Percentiles rank a stretch among this genome's conserved stretches.
Evolutionary conservation across 2,329 filamentous ascomycete genomes (phyloP).

Genomic region (Colletotrichum gigasporum): DNA sequence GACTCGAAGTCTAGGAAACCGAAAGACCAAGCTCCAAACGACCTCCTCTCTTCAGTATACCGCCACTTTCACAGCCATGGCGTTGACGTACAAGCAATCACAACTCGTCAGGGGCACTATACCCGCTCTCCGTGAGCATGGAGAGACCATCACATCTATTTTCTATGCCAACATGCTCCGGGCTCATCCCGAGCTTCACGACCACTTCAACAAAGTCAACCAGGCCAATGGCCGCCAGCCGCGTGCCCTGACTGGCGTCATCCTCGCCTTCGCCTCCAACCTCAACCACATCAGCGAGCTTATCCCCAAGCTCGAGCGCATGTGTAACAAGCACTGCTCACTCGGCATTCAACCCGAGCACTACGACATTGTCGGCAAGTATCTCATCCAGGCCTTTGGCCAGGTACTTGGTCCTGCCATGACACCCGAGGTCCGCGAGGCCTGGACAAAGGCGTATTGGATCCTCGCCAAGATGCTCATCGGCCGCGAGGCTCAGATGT

Average conservation of each 20-base stretch:
- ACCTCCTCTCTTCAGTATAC: not conserved
- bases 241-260: constrained; percentile 41
- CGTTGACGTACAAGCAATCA: constrained; percentile 64
- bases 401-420: constrained; percentile 73
- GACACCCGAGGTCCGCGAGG: constrained; percentile 70
- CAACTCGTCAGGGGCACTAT: constrained; percentile 76
- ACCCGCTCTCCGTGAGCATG: constrained; percentile 73
- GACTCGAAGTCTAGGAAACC: not conserved
- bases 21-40: no score
- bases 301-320: constrained; percentile 62
- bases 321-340: constrained; percentile 78
- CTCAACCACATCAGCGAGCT: constrained; percentile 70
- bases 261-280: constrained; percentile 77
- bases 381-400: constrained; percentile 73
- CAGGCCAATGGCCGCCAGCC: constrained; percentile 37
- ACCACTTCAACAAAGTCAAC: constrained; percentile 69
- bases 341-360: constrained; percentile 75
- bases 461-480: constrained; percentile 79
- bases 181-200: constrained; percentile 72
- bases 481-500: constrained; percentile 70
- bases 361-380: constrained; percentile 75
- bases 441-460: constrained; percentile 79
- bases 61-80: constrained; percentile 40
- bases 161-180: constrained; percentile 77
- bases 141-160: constrained; percentile 72